Base-by-base conservation (phyloP, 2,329 filamentous ascomycete species). In the Leptodontidium sp. region DNA sequence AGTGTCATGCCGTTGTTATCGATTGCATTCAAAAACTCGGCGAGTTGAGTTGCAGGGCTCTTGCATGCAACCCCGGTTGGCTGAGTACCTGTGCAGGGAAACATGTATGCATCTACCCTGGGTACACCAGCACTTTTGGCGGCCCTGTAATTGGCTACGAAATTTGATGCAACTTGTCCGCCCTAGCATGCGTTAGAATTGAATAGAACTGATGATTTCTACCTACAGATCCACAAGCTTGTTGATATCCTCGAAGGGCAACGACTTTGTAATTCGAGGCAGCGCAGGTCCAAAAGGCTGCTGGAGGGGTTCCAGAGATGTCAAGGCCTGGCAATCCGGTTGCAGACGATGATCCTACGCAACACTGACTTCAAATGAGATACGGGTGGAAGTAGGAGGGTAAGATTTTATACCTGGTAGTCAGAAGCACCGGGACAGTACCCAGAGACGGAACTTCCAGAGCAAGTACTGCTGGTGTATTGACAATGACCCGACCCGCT, bases 221-320 rank as follows among this genome's bases (percentile, higher is more conserved):
- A 38, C 43, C 11, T 50, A 62, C 59, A 14, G 59, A 32, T 32
- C 59, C 59, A 35, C 59, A 62, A 4, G 59, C 59, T 62, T 62
- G 59, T 38, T 62, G 59, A 49, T 62, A 62, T 14, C 59, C 59
- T 35, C 59, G 24, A 2, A 62, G 15, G 8, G 59, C 59, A 4
- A 62, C 45, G 6, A 50, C 43, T 49, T 62, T 62, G 29, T 62
- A 62, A 15, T 32, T 62, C 11, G 43, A 47, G 12, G 59, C 59
- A 62, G 59, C 59, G 45, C 59, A 62, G 26, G 26, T 62, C 59
- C 59, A 62, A 26, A 62, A 62, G n/a, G 59, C 50, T n/a, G 59
- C 59, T n/a, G 45, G n/a, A 35, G 59, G 59, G 2, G 59, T 62
- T 47, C 43, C 59, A 17, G 59, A 62, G 8, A 62, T 45, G 17